Evolutionary conservation across 2,329 filamentous ascomycete species (phyloP).

Genomic region (Pyricularia sp.): DNA sequence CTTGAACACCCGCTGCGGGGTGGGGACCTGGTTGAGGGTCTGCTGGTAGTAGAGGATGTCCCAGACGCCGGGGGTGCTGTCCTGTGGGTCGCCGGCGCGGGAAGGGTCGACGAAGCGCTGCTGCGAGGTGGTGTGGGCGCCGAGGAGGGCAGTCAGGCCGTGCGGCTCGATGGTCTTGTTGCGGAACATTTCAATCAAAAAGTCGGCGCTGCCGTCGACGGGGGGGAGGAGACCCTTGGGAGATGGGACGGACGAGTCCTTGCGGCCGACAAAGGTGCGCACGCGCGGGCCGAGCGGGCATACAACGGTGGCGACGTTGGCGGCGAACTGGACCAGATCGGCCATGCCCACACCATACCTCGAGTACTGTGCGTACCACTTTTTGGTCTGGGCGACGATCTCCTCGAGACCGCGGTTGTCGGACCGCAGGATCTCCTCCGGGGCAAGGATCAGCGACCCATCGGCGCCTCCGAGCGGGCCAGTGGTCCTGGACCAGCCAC

Average conservation of each 20-base stretch:
- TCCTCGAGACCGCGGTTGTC: constrained; percentile 37
- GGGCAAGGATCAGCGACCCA: constrained; percentile 31
- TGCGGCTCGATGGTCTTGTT: constrained; percentile 39
- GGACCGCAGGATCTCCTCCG: constrained; percentile 23
- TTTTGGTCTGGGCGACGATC: constrained; percentile 26
- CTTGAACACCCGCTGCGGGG: constrained; percentile 21
- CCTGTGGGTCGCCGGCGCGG: constrained; percentile 29
- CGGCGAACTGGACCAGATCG: constrained; percentile 43
- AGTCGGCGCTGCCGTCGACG: constrained; percentile 26
- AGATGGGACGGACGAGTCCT: constrained; percentile 28
- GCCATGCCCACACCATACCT: constrained; percentile 34
- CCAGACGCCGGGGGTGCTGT: constrained; percentile 39
- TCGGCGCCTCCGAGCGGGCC: constrained; percentile 27
- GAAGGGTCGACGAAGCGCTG: constrained; percentile 33
- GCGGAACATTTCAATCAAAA: constrained; percentile 34
- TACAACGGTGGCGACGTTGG: constrained; percentile 34
- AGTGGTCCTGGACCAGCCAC: constrained; percentile 26
- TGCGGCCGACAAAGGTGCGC: constrained; percentile 37
- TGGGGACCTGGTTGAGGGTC: constrained; percentile 21
- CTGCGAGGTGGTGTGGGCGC: constrained; percentile 40
- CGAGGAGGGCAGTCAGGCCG: constrained; percentile 43
- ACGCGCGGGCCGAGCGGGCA: constrained; percentile 44
- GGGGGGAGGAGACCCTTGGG: constrained; percentile 35
- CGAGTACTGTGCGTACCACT: constrained; percentile 28
- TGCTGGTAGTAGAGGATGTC: constrained; percentile 39